Base-by-base conservation (phyloP, 768 basidiomycete genomes). In the Mycena galopus region DNA sequence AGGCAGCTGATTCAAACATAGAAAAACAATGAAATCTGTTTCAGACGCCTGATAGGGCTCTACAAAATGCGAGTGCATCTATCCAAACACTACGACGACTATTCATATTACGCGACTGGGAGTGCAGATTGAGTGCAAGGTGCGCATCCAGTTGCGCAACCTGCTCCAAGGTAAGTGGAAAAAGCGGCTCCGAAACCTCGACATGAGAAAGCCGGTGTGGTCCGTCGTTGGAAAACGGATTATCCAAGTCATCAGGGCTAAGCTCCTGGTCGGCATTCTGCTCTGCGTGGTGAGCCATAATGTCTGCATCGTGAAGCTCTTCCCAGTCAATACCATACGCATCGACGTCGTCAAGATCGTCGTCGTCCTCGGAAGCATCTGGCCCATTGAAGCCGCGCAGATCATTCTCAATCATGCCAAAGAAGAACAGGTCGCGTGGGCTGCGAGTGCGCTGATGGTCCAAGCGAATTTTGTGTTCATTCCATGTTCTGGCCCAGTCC, bases 121-220 rank as follows among this genome's bases (percentile, higher is more conserved):
- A 58, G 27, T 71, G 63, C 1, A 23, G 63, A 16, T 17, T 23
- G 1, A 35, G 25, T 0, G 53, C 63, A 16, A 71, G 30, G 21
- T 59, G 47, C 1, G 39, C 25, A 25, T 71, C 37, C 1, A 71
- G 44, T 1, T 19, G 9, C 8, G 25, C 56, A 1, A 71, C 55
- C 17, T 65, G 11, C 0, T 65, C 47, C 0, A 2, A 7, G 12
- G 33, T 11, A 25, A 71, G 53, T 0, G 70, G 64, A 12, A 64
- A 71, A 0, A 53, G 56, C 0, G 57, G 70, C 58, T 65, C 63
- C 11, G 12, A 0, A 2, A 71, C 64, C 37, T 71, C 64, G 17
- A 71, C 57, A 27, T 71, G 70, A 4, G 70, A 71, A 4, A 71
- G 57, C 16, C 7, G 5, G 33, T 71, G 70, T 7, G 70, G 70